These are phyloP conservation scores for Dryas octopetala DNA, from an alignment of 306 rosid genomes.

Conservation along the genomic window DNA sequence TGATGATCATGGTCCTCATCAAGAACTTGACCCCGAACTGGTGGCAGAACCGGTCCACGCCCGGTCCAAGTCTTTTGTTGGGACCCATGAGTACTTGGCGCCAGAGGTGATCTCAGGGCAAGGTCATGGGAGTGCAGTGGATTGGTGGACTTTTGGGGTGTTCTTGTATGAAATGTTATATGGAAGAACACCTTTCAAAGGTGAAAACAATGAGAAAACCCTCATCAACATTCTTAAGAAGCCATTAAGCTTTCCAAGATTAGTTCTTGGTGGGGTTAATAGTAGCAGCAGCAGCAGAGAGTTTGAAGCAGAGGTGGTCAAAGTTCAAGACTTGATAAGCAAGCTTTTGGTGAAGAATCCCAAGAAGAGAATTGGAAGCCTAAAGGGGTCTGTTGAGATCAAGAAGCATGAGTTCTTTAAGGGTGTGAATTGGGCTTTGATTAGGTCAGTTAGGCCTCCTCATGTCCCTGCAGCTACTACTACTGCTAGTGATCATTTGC, in stretches of 20 bases:
- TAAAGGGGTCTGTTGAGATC: slow-evolving; percentile 87
- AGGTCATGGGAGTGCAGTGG: slow-evolving; percentile 96
- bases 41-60: slow-evolving; percentile 92
- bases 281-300: slow-evolving; percentile 58
- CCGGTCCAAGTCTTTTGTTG: slow-evolving; percentile 80
- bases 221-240: slow-evolving; percentile 70
- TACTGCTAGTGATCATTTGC: slow-evolving; percentile 23
- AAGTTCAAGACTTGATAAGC: slow-evolving; percentile 72
- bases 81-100: slow-evolving; percentile 92
- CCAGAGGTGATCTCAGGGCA: slow-evolving; percentile 94
- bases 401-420: slow-evolving; percentile 90
- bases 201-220: slow-evolving; percentile 90
- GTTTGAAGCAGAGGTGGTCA: slow-evolving; percentile 69
- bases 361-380: slow-evolving; percentile 77
- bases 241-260: slow-evolving; percentile 72
- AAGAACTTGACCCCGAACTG: slow-evolving; percentile 58
- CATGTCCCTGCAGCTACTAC: slow-evolving; percentile 44
- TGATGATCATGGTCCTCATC: neutral
- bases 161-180: slow-evolving; percentile 85
- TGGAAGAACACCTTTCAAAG: slow-evolving; percentile 92
- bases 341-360: slow-evolving; percentile 92
- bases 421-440: slow-evolving; percentile 87
- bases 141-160: slow-evolving; percentile 98
- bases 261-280: slow-evolving; percentile 31
- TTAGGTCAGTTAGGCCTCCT: slow-evolving; percentile 85